Evolutionary conservation across 768 basidiomycete genomes (phyloP).

Genomic region (Daedaleopsis nitida): DNA sequence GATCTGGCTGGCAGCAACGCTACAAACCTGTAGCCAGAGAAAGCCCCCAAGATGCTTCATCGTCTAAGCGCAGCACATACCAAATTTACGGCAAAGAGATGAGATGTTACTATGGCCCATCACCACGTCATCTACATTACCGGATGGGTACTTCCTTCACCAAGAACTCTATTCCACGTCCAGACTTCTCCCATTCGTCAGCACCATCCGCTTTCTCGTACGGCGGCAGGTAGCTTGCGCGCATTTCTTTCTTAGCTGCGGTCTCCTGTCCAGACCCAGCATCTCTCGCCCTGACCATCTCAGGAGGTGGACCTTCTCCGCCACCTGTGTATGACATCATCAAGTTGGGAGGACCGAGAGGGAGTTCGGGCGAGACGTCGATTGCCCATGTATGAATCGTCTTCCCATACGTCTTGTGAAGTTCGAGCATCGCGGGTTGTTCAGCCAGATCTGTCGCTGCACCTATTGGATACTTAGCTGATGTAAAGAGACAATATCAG

Average conservation of each 20-base stretch:
- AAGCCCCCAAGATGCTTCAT: too few species aligned
- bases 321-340: slow-evolving; percentile 49
- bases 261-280: slow-evolving; percentile 36
- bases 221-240: slow-evolving; percentile 39
- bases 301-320: slow-evolving; percentile 34
- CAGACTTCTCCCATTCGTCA: slow-evolving; percentile 41
- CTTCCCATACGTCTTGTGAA: slow-evolving; percentile 52
- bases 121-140: not conserved
- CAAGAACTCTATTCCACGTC: slow-evolving; percentile 38
- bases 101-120: not conserved
- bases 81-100: too few species aligned
- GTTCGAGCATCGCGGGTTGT: slow-evolving; percentile 43
- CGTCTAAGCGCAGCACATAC: too few species aligned
- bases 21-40: too few species aligned
- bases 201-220: slow-evolving; percentile 40
- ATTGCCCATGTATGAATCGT: slow-evolving; percentile 41
- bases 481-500: too few species aligned
- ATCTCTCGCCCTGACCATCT: slow-evolving; percentile 36
- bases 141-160: slow-evolving; percentile 21
- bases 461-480: too few species aligned
- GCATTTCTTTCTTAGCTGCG: slow-evolving; percentile 35
- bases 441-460: slow-evolving; percentile 38
- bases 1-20: too few species aligned
- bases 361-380: slow-evolving; percentile 43
- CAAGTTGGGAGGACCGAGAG: slow-evolving; percentile 47